phyloP scores from a whole-genome alignment of 345 rosid genomes.

The Rhodamnia rubescens region DNA sequence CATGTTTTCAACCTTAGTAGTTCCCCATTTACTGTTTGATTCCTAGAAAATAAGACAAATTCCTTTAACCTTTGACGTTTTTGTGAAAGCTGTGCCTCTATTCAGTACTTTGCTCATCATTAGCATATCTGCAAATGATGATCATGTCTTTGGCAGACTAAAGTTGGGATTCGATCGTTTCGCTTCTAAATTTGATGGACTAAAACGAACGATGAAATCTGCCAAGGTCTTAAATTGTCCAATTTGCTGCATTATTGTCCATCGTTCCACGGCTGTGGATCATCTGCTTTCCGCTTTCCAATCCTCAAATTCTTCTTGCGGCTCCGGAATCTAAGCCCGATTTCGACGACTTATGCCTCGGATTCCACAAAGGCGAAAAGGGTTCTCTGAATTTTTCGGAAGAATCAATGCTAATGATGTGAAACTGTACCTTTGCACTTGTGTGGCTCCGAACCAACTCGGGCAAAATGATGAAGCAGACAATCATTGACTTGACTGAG shows the following conservation, averaged over 20 bases:
- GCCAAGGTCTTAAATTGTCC: not conserved
- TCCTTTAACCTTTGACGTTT: not conserved
- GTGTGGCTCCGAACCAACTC: not conserved
- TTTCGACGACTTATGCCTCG: not conserved
- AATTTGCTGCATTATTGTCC: not conserved
- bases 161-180: not conserved
- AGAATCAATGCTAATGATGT: not conserved
- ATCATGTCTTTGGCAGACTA: not conserved
- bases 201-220: not conserved
- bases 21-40: not conserved
- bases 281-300: not conserved
- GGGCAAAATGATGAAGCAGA: not conserved
- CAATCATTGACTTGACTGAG: not conserved
- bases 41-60: not conserved
- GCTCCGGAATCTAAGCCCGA: not conserved
- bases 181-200: not conserved
- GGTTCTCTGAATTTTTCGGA: not conserved
- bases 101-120: not conserved
- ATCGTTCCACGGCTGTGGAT: not conserved
- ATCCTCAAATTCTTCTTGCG: not conserved
- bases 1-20: not conserved
- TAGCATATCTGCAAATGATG: not conserved
- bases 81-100: not conserved
- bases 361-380: not conserved
- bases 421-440: not conserved